Evolutionary conservation across 179 eudicot genomes (phyloP).

Genomic region (Pouteria campechiana): DNA sequence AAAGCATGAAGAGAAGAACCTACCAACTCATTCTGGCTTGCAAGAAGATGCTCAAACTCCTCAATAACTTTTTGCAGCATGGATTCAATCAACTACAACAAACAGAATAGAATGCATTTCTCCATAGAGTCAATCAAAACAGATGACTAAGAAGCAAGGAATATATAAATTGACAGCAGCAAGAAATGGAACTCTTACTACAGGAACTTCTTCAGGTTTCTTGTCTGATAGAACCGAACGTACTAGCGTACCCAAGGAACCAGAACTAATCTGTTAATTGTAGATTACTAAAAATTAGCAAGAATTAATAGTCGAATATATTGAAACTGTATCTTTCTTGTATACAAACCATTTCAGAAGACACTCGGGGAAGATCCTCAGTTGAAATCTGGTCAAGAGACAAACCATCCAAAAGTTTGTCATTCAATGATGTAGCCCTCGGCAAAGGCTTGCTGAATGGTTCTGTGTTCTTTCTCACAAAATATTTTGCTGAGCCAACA

Average conservation of each 20-base stretch:
- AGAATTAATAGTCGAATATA: slow-evolving; percentile 3
- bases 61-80: slow-evolving; percentile 78
- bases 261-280: slow-evolving; percentile 59
- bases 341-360: slow-evolving; percentile 26
- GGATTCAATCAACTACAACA: slow-evolving; percentile 75
- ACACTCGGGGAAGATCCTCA: slow-evolving; percentile 11
- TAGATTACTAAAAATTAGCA: slow-evolving; percentile 3
- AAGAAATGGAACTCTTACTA: slow-evolving; percentile 30
- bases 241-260: slow-evolving; percentile 71
- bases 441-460: slow-evolving; percentile 65
- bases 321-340: too few species aligned
- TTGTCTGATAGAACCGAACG: slow-evolving; percentile 68
- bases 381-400: slow-evolving; percentile 18
- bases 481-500: slow-evolving; percentile 48
- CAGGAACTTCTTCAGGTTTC: slow-evolving; percentile 92
- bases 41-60: slow-evolving; percentile 85
- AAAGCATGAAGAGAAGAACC: slow-evolving; percentile 3
- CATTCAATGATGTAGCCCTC: slow-evolving; percentile 42
- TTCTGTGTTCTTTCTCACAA: slow-evolving; percentile 70
- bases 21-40: slow-evolving; percentile 54
- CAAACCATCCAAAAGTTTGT: slow-evolving; percentile 33
- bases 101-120: slow-evolving; percentile 4
- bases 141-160: not conserved
- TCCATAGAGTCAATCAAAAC: too few species aligned
- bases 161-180: not conserved